Evolutionary conservation across 1,284 basidiomycete species (phyloP).

Genomic region (Sporisorium sorghi): DNA sequence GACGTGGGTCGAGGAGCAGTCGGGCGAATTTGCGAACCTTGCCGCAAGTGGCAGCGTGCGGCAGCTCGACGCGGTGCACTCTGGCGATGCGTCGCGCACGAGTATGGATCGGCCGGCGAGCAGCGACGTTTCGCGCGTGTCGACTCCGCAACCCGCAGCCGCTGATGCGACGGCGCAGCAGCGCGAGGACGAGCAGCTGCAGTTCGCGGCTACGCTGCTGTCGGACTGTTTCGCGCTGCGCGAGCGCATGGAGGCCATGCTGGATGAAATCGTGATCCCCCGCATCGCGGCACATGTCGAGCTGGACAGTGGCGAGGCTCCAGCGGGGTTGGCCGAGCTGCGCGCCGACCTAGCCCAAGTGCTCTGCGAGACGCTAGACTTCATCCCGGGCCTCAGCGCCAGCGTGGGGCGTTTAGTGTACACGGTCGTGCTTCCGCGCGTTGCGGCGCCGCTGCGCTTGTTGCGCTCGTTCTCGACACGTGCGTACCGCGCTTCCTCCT

Average conservation of each 20-base stretch:
- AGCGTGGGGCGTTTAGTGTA: slow-evolving; percentile 15
- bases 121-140: slow-evolving; percentile 26
- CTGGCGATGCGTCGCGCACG: background rate
- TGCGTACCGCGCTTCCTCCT: slow-evolving; percentile 78
- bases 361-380: slow-evolving; percentile 31
- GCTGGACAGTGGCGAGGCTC: background rate
- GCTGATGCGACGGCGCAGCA: slow-evolving; percentile 21
- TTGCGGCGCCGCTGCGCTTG: slow-evolving; percentile 84
- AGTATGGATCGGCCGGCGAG: slow-evolving; percentile 12
- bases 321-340: background rate
- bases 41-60: slow-evolving; percentile 1
- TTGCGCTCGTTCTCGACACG: slow-evolving; percentile 87
- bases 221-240: slow-evolving; percentile 16
- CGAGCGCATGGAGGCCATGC: background rate
- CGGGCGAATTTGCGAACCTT: slow-evolving; percentile 5
- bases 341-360: slow-evolving; percentile 15
- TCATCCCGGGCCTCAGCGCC: slow-evolving; percentile 35
- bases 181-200: slow-evolving; percentile 28
- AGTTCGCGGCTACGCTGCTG: slow-evolving; percentile 1
- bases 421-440: slow-evolving; percentile 79
- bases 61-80: slow-evolving; percentile 5
- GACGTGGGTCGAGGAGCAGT: slow-evolving; percentile 53
- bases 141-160: slow-evolving; percentile 30
- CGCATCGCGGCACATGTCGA: background rate
- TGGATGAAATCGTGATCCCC: slow-evolving; percentile 8